Percentiles rank a stretch among this genome's conserved stretches.
Conservation (phyloP, 257 asterid genomes). For the Verbena officinalis region DNA sequence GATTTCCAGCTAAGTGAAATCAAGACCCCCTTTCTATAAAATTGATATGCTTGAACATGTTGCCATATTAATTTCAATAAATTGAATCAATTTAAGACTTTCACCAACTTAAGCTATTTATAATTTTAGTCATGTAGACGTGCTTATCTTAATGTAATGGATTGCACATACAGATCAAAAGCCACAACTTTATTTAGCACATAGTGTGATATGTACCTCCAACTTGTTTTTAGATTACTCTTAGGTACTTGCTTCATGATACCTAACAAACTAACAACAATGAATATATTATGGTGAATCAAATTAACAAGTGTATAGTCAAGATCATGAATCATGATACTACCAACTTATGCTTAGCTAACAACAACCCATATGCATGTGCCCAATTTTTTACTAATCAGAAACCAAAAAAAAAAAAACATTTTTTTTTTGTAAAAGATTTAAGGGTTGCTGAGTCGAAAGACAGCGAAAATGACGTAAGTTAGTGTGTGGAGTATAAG, state of each 20-base stretch:
- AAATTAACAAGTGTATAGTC: no score
- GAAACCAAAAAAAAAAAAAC: no score
- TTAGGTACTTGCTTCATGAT: not conserved
- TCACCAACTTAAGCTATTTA: not conserved
- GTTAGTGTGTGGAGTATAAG: slow-evolving; percentile 23
- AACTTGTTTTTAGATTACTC: not conserved
- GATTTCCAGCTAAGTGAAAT: no score
- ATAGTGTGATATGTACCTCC: not conserved
- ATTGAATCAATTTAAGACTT: no score
- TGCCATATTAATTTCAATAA: no score
- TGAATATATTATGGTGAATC: not conserved
- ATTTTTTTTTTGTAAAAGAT: no score
- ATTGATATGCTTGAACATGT: no score
- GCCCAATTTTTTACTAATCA: no score
- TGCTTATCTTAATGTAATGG: slow-evolving; percentile 2
- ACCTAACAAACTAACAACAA: not conserved
- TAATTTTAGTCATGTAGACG: not conserved
- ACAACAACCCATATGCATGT: no score
- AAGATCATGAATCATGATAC: no score
- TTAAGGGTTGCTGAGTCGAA: not conserved
- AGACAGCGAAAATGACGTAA: slow-evolving; percentile 30
- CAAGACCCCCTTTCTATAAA: no score
- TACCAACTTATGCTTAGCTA: no score
- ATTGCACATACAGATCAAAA: not conserved
- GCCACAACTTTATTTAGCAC: not conserved